These are phyloP conservation scores for Beverwykella pulmonaria DNA, from an alignment of 495 filamentous ascomycete genomes.

Conservation along the genomic window DNA sequence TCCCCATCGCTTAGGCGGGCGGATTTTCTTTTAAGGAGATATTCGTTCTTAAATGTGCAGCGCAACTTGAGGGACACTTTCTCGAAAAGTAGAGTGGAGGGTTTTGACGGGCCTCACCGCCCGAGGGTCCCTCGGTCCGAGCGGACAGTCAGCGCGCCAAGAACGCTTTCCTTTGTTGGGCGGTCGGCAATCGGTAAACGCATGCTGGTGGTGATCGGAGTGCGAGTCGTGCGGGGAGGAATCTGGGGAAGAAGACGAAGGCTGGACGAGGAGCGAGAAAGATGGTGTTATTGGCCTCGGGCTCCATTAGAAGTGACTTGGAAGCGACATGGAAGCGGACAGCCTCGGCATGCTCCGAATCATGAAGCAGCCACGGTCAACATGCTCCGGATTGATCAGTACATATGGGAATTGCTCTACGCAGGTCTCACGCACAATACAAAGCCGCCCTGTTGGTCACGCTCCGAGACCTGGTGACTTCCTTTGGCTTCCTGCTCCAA, in stretches of 20 bases:
- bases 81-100: conserved; percentile 15
- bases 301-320: not conserved
- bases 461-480: no score
- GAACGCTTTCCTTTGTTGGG: conserved; percentile 19
- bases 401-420: no score
- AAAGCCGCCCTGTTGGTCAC: no score
- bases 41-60: conserved; percentile 38
- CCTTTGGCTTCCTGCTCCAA: not conserved
- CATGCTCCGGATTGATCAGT: not conserved
- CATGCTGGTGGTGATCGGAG: not conserved
- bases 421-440: not conserved
- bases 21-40: conserved; percentile 23
- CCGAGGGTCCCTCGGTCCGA: conserved; percentile 26
- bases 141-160: conserved; percentile 13
- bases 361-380: not conserved
- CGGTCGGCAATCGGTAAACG: not conserved
- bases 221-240: not conserved
- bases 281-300: not conserved
- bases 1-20: conserved; percentile 19
- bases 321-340: no score
- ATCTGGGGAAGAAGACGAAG: not conserved
- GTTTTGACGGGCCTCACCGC: not conserved
- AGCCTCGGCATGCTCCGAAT: not conserved
- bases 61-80: conserved; percentile 34
- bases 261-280: not conserved